Evolutionary conservation across 345 rosid genomes (phyloP).

Genomic region (Turnera subulata): DNA sequence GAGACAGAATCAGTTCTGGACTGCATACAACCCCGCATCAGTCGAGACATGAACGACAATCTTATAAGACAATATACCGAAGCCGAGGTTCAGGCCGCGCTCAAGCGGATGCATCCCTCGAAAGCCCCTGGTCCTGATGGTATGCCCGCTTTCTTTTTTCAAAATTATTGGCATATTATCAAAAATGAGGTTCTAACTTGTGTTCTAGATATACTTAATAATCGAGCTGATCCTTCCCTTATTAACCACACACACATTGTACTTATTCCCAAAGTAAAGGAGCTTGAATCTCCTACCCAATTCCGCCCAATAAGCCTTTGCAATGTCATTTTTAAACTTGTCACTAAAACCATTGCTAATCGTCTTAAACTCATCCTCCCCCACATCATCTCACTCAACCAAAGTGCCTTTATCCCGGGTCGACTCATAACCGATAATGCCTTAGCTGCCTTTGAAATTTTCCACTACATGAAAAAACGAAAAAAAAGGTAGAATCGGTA

Average conservation of each 20-base stretch:
- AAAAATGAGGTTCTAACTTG: not conserved
- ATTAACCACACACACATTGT: not conserved
- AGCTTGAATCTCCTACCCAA: not conserved
- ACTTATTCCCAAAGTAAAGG: not conserved
- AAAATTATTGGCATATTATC: too few relatives aligned
- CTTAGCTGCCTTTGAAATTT: too few relatives aligned
- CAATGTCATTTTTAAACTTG: too few relatives aligned
- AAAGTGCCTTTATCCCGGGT: too few relatives aligned
- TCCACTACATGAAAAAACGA: not conserved
- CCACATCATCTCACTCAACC: not conserved
- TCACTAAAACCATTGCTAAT: not conserved
- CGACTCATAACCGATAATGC: too few relatives aligned
- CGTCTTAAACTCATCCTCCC: not conserved
- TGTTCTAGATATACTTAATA: not conserved
- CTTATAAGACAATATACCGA: too few relatives aligned
- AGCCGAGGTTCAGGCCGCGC: too few relatives aligned
- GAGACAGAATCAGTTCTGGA: not conserved
- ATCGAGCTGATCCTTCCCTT: not conserved
- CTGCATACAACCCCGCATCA: not conserved
- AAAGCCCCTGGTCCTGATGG: too few relatives aligned
- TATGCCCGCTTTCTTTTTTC: too few relatives aligned
- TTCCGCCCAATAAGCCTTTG: too few relatives aligned
- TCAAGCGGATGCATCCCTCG: too few relatives aligned
- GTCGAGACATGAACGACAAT: not conserved
- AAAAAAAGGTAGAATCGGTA: too few relatives aligned